A percentile compares a stretch with the other conserved stretches of the same genome.
phyloP scores from a whole-genome alignment of 2,329 filamentous ascomycete species.

The Ophiostoma piceae region DNA sequence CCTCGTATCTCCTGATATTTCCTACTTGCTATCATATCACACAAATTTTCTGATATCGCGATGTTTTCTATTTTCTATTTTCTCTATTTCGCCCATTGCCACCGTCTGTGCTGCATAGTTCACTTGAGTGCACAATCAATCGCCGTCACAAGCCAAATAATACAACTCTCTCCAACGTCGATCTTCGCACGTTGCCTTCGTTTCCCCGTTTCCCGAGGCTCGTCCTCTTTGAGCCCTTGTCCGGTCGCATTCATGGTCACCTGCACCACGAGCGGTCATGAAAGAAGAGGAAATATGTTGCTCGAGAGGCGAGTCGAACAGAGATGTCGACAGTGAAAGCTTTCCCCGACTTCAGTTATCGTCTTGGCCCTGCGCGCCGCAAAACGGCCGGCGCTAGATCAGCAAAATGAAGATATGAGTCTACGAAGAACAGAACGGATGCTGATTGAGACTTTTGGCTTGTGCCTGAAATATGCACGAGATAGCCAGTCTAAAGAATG shows the following conservation, averaged over 20 bases:
- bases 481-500: neutral
- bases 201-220: neutral
- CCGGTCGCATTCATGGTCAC: neutral
- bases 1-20: neutral
- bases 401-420: neutral
- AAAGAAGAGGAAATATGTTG: neutral
- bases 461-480: neutral
- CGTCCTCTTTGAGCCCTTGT: slow-evolving; percentile 2
- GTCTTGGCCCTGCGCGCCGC: neutral
- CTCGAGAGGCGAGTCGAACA: neutral
- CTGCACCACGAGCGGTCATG: neutral
- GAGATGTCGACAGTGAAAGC: neutral
- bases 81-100: neutral
- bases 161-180: neutral
- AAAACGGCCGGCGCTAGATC: neutral
- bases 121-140: neutral
- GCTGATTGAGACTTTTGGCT: neutral
- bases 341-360: neutral
- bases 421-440: no score
- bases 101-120: neutral
- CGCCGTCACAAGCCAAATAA: slow-evolving; percentile 7
- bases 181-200: neutral
- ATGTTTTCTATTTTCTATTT: neutral
- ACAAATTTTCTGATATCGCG: neutral
- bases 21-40: neutral